These are phyloP conservation scores for Clathrospora elynae DNA, from an alignment of 2,329 filamentous ascomycete genomes.

Conservation along the genomic window DNA sequence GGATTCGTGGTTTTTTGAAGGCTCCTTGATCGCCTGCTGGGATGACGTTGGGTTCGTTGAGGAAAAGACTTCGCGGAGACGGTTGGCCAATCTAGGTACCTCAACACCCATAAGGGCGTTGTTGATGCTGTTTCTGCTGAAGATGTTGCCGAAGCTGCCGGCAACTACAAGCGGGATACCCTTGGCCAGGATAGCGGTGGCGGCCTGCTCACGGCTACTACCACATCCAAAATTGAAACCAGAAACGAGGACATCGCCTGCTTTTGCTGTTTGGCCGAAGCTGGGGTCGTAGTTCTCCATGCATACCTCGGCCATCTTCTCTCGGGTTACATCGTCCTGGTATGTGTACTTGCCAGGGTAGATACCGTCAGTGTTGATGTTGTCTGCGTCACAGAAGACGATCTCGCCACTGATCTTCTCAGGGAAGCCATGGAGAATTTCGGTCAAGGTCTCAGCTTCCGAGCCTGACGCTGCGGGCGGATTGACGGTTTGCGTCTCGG, in stretches of 20 bases:
- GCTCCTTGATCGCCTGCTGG: conserved; percentile 56
- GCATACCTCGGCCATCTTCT: conserved; percentile 85
- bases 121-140: conserved; percentile 77
- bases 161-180: conserved; percentile 79
- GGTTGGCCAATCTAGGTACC: conserved; percentile 67
- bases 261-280: conserved; percentile 67
- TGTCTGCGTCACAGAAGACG: conserved; percentile 82
- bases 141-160: conserved; percentile 84
- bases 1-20: conserved; percentile 56
- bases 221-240: conserved; percentile 92
- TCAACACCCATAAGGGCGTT: conserved; percentile 77
- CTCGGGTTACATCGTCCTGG: conserved; percentile 76
- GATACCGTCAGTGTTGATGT: conserved; percentile 90
- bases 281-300: conserved; percentile 90
- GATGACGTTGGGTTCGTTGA: conserved; percentile 27
- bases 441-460: conserved; percentile 57
- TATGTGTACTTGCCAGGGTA: conserved; percentile 94
- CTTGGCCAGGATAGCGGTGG: conserved; percentile 82
- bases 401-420: conserved; percentile 84
- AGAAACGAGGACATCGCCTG: conserved; percentile 79
- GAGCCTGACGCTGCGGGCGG: conserved; percentile 36
- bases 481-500: conserved; percentile 39
- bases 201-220: conserved; percentile 80
- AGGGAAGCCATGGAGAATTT: conserved; percentile 85
- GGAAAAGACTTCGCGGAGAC: conserved; percentile 66